Percentiles rank a stretch among this genome's conserved stretches.
These are phyloP conservation scores for Bruguiera hainesii DNA, from an alignment of 441 rosid species.

Conservation along the genomic window DNA sequence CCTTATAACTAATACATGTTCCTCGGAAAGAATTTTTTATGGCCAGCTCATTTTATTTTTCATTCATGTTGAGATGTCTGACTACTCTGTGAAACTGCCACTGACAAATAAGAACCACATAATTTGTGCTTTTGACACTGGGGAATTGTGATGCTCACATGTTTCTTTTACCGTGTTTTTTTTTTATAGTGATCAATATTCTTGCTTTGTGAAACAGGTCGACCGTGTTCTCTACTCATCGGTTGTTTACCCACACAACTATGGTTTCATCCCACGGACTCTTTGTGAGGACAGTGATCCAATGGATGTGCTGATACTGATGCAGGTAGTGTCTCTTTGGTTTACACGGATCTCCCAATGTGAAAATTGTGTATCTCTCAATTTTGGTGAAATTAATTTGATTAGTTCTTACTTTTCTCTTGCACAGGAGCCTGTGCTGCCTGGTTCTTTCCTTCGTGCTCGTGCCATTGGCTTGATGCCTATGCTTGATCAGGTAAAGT, in stretches of 20 bases:
- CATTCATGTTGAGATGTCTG: neutral
- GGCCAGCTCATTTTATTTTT: constrained; percentile 3
- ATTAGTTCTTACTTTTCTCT: constrained; percentile 14
- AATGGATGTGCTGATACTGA: constrained; percentile 84
- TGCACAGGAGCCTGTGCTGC: constrained; percentile 79
- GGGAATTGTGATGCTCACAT: neutral
- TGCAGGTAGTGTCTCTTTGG: constrained; percentile 62
- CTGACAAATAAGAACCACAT: neutral
- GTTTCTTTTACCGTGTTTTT: neutral
- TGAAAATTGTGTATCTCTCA: neutral
- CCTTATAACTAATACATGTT: neutral
- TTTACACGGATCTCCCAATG: constrained; percentile 6
- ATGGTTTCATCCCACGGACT: constrained; percentile 96
- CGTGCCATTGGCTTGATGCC: constrained; percentile 99
- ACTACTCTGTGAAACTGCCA: neutral
- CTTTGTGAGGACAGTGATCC: constrained; percentile 98
- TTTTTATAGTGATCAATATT: constrained; percentile 5
- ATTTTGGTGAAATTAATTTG: constrained; percentile 2
- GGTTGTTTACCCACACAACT: constrained; percentile 98
- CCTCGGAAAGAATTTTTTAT: neutral
- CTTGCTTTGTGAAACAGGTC: constrained; percentile 44
- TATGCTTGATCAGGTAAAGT: constrained; percentile 85
- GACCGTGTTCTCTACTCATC: constrained; percentile 97
- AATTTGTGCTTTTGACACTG: neutral
- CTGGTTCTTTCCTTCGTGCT: constrained; percentile 91